Evolutionary conservation across 1,284 basidiomycete species (phyloP).

Genomic region (Athelia sp.): DNA sequence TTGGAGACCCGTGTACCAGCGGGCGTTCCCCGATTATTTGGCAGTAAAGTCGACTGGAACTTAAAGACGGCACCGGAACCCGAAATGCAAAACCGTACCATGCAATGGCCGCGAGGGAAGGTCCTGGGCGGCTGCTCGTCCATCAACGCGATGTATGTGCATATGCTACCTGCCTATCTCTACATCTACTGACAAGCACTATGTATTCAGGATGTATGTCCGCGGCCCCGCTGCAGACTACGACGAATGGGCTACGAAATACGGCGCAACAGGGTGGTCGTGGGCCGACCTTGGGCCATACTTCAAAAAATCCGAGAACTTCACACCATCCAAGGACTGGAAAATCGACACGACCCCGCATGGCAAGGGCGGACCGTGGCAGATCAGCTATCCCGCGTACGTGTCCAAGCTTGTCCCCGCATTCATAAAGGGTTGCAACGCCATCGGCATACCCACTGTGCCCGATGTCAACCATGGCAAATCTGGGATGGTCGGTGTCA

Average conservation of each 20-base stretch:
- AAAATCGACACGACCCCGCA: slow-evolving; percentile 9
- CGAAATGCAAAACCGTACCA: slow-evolving; percentile 13
- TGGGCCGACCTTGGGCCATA: slow-evolving; percentile 28
- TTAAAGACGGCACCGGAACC: slow-evolving; percentile 16
- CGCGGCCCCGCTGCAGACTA: slow-evolving; percentile 29
- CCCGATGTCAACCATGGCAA: slow-evolving; percentile 11
- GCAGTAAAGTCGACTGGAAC: slow-evolving; percentile 6
- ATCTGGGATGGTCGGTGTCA: slow-evolving; percentile 20
- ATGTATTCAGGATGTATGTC: slow-evolving; percentile 20
- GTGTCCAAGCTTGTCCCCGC: slow-evolving; percentile 5
- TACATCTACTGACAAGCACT: slow-evolving; percentile 1
- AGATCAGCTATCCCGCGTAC: slow-evolving; percentile 13
- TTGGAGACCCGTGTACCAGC: neutral
- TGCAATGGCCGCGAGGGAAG: slow-evolving; percentile 27
- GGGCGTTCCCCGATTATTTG: neutral
- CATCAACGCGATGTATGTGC: slow-evolving; percentile 21
- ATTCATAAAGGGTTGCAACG: slow-evolving; percentile 12
- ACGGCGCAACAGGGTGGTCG: slow-evolving; percentile 32
- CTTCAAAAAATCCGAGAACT: slow-evolving; percentile 24
- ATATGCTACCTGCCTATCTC: no score
- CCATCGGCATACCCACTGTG: slow-evolving; percentile 18
- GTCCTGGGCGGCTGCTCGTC: slow-evolving; percentile 29
- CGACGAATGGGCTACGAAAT: slow-evolving; percentile 29
- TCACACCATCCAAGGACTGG: slow-evolving; percentile 13
- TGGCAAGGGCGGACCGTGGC: slow-evolving; percentile 20